Base-by-base conservation (phyloP, 176 grass and related monocot species). In the Lolium rigidum region DNA sequence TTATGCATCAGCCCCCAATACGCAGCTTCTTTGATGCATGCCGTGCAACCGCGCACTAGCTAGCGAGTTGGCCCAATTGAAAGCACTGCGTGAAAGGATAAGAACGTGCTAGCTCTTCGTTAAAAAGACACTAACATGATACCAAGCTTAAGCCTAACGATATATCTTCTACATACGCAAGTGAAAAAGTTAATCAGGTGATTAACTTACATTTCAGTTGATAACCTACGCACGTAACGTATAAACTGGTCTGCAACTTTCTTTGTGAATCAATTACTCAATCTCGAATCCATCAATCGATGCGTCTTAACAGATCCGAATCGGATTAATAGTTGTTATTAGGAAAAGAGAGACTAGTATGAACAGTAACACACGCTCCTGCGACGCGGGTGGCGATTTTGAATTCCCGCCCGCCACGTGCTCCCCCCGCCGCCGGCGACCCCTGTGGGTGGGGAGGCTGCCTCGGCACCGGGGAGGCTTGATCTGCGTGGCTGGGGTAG, bases 121-220 rank as follows among this genome's bases (percentile, higher is more conserved):
- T 90, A 88, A 89, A 85, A 70, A 52, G 8, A 3, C 65, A 70
- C 37, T 77, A 74, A 35, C 58, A 67, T 14, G 88, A 74, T 74
- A 21, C 31, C 44, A 78, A 46, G 8, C 79, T 90, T 72, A 48
- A 64, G 51, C 41, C 28, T 21, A 38, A 70, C 4, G 20, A 60
- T 35, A 4, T 0, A 9, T 38, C 68, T 10, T 70, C 78, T 50
- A 16, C 7, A 7, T 73, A 9, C 46, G 57, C 12, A 67, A 76
- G 70, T 24, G 7, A 16, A 81, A 39, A 66, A 60, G 69, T 59
- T 78, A 78, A 41, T 21, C 20, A 22, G 38, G 54, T 14, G 18
- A 78, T 72, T 22, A 48, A 22, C 35, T 78, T 41, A 37, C 4
- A 24, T 61, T 43, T 43, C 3, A 6, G 31, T 21, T 5, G 41